Conservation (phyloP, 257 asterid species). For the Avicennia marina region DNA sequence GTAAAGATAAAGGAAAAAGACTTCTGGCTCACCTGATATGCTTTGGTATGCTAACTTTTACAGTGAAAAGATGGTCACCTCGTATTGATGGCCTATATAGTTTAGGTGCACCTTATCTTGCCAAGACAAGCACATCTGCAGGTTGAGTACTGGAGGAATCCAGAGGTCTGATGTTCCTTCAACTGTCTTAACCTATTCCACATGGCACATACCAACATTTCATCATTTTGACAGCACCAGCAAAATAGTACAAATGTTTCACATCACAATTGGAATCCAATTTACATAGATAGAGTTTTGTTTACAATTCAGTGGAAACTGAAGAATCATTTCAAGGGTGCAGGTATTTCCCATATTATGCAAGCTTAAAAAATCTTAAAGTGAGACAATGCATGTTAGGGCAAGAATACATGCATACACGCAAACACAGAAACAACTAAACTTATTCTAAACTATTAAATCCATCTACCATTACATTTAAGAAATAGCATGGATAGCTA, state of each 20-base stretch:
- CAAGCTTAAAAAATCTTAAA: too few species aligned
- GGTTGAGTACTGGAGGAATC: slow-evolving; percentile 99
- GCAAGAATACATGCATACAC: too few species aligned
- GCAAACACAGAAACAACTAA: too few species aligned
- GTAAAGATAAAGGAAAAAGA: slow-evolving; percentile 6
- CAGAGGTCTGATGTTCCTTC: slow-evolving; percentile 88
- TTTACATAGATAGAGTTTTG: neutral
- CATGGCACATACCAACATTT: slow-evolving; percentile 10
- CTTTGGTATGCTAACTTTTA: slow-evolving; percentile 88
- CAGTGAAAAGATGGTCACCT: slow-evolving; percentile 90
- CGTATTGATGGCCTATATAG: slow-evolving; percentile 93
- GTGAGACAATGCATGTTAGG: too few species aligned
- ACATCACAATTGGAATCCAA: neutral
- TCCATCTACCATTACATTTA: too few species aligned
- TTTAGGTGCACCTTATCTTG: slow-evolving; percentile 95
- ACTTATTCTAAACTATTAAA: too few species aligned
- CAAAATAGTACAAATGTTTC: neutral
- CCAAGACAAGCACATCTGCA: slow-evolving; percentile 93
- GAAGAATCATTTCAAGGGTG: slow-evolving; percentile 15
- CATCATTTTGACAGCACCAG: slow-evolving; percentile 6
- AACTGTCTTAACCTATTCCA: slow-evolving; percentile 81
- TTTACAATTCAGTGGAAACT: too few species aligned
- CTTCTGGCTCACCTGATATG: slow-evolving; percentile 56
- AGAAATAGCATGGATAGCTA: too few species aligned
- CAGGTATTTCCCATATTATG: neutral